A percentile compares a stretch with the other conserved stretches of the same genome.
phyloP scores from a whole-genome alignment of 352 stramenopile genomes.

The Peronospora tabacina region DNA sequence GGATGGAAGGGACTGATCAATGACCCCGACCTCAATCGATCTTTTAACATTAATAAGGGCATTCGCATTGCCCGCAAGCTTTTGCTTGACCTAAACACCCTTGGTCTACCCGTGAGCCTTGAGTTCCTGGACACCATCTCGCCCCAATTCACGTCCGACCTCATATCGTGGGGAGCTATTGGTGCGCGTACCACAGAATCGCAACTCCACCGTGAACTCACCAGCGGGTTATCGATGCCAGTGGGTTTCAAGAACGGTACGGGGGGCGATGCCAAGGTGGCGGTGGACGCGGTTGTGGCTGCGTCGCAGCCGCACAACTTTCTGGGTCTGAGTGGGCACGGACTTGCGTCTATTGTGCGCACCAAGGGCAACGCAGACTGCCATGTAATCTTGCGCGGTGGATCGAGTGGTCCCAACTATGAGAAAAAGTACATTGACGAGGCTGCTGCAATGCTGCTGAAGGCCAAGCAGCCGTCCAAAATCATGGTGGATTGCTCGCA shows the following conservation, averaged over 20 bases:
- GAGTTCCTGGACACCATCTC: slow-evolving; percentile 84
- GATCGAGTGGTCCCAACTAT: slow-evolving; percentile 75
- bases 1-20: slow-evolving; percentile 86
- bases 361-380: slow-evolving; percentile 82
- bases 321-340: slow-evolving; percentile 72
- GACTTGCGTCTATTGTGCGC: slow-evolving; percentile 71
- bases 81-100: slow-evolving; percentile 71
- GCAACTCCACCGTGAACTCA: slow-evolving; percentile 75
- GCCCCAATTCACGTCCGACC: slow-evolving; percentile 66
- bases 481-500: slow-evolving; percentile 88
- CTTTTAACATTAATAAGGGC: slow-evolving; percentile 87
- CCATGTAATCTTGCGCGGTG: slow-evolving; percentile 80
- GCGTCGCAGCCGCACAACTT: slow-evolving; percentile 78
- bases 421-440: slow-evolving; percentile 64
- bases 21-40: slow-evolving; percentile 74
- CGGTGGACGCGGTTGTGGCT: slow-evolving; percentile 61
- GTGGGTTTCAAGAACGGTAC: slow-evolving; percentile 85
- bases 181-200: slow-evolving; percentile 78
- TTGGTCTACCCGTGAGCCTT: slow-evolving; percentile 66
- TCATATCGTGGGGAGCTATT: slow-evolving; percentile 80
- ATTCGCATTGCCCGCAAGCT: slow-evolving; percentile 78
- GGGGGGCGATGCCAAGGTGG: slow-evolving; percentile 71
- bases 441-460: slow-evolving; percentile 47
- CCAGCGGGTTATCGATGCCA: slow-evolving; percentile 72
- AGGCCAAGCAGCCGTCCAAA: slow-evolving; percentile 59